Evolutionary conservation across 495 filamentous ascomycete genomes (phyloP), one percentile per base, ranked within the genome.

Genomic region (Penicillium antarcticum): DNA sequence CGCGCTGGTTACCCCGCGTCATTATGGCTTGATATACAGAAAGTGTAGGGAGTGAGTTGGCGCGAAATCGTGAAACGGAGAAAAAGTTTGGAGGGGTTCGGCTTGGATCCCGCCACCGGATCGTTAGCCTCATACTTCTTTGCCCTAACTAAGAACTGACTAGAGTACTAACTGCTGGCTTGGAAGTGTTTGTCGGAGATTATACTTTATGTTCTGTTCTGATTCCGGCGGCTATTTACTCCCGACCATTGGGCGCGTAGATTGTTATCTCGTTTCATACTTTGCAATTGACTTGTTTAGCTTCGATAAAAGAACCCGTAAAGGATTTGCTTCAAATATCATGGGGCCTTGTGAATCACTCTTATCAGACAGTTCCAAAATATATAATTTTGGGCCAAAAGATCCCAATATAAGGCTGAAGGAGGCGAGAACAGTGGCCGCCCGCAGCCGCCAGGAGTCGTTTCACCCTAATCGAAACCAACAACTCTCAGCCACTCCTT

Each of bases 1-100:
- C 91, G 63, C 91, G 83, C 78, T 97, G 91, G 66, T 97, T 97
- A 56, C 91, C 91, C 66, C 91, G 88, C 51, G 91, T 83, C 91
- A 96, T 96, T 29, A 29, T 29, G 26, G 26, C 26, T 29, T 29
- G 2, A 7, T 29, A 10, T 29, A 29, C 9, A 29, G 49, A 35
- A 32, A 40, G 2, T 47, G 24, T 39, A 21, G 4, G 34, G 6
- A 23, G 16, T 17, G 21, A 29, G 19, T 40, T 14, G 21, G 7
- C 6, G 17, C 12, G 23, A 23, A 37, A 31, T 21, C 37, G 55
- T 29, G 48, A 11, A 48, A 42, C 16, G 23, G 23, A 21, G 35
- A 26, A 45, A 52, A 40, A 46, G 42, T 36, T 39, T 45, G 35
- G 41, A 41, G 50, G 26, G 42, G 50, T 53, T n/a, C 16, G 42